These are phyloP conservation scores for Monilinia polystroma DNA, from an alignment of 2,329 filamentous ascomycete species.

Conservation along the genomic window DNA sequence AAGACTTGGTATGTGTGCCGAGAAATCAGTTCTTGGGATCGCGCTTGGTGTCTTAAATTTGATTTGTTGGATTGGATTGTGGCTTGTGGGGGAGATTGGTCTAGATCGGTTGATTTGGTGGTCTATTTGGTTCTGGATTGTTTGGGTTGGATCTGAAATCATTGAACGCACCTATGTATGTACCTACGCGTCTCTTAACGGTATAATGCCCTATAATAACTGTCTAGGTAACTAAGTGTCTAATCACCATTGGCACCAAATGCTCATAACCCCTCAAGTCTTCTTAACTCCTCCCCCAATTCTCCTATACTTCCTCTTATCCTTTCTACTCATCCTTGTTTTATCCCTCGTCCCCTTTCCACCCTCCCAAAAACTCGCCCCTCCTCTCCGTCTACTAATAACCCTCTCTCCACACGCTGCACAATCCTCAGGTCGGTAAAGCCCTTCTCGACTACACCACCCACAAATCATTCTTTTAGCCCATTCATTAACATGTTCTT, in stretches of 20 bases:
- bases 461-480: slow-evolving; percentile 83
- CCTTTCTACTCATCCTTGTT: slow-evolving; percentile 70
- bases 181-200: neutral
- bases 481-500: slow-evolving; percentile 75
- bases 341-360: slow-evolving; percentile 77
- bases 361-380: slow-evolving; percentile 78
- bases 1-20: neutral
- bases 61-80: neutral
- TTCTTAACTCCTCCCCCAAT: slow-evolving; percentile 43
- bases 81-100: neutral
- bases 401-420: slow-evolving; percentile 69
- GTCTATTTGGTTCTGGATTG: slow-evolving; percentile 4
- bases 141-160: neutral
- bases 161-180: neutral
- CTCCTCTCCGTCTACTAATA: slow-evolving; percentile 60
- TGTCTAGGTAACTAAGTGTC: neutral
- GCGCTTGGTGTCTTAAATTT: neutral
- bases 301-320: slow-evolving; percentile 70
- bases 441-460: slow-evolving; percentile 77
- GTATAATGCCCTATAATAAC: too few species aligned
- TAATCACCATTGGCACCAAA: neutral
- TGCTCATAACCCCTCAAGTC: neutral
- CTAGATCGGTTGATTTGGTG: neutral
- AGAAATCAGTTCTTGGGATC: too few species aligned
- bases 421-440: slow-evolving; percentile 74